A percentile compares a stretch with the other conserved stretches of the same genome.
These are phyloP conservation scores for Physcomitrium patens DNA, from an alignment of 225 moss, liverwort and hornwort genomes.

Conservation along the genomic window DNA sequence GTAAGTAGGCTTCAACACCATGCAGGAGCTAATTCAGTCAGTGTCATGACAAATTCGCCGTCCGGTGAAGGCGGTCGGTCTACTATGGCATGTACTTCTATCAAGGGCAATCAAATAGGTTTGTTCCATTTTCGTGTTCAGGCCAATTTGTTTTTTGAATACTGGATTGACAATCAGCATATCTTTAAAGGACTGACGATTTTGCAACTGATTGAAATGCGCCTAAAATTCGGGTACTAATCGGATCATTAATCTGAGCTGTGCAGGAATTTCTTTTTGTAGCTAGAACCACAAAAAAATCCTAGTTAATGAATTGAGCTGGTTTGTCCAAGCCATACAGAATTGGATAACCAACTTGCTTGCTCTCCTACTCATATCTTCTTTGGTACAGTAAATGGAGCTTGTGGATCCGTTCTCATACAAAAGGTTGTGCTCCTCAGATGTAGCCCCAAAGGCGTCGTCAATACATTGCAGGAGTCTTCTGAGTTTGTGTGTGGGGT, in stretches of 20 bases:
- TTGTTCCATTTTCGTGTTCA: background rate
- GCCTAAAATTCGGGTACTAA: background rate
- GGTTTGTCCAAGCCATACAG: background rate
- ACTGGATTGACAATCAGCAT: conserved; percentile 5
- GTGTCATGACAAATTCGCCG: conserved; percentile 13
- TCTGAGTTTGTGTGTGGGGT: conserved; percentile 81
- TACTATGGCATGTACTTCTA: conserved; percentile 17
- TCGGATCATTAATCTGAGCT: background rate
- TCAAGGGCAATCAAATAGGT: conserved; percentile 35
- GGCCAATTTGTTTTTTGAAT: background rate
- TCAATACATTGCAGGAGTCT: conserved; percentile 61
- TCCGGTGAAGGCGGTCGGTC: conserved; percentile 21
- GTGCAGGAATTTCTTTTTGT: background rate
- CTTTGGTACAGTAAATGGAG: background rate
- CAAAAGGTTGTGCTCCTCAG: conserved; percentile 41
- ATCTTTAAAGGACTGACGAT: conserved; percentile 2
- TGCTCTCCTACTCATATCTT: background rate
- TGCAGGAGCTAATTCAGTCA: conserved; percentile 14
- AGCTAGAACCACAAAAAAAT: background rate
- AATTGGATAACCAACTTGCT: background rate
- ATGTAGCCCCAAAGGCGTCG: conserved; percentile 32
- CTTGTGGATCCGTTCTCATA: conserved; percentile 13
- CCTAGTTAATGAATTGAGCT: background rate
- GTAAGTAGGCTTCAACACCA: conserved; percentile 12
- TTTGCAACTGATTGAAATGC: background rate